These are phyloP conservation scores for Neoascochyta sp. DNA, from an alignment of 2,329 filamentous ascomycete genomes.

Conservation along the genomic window DNA sequence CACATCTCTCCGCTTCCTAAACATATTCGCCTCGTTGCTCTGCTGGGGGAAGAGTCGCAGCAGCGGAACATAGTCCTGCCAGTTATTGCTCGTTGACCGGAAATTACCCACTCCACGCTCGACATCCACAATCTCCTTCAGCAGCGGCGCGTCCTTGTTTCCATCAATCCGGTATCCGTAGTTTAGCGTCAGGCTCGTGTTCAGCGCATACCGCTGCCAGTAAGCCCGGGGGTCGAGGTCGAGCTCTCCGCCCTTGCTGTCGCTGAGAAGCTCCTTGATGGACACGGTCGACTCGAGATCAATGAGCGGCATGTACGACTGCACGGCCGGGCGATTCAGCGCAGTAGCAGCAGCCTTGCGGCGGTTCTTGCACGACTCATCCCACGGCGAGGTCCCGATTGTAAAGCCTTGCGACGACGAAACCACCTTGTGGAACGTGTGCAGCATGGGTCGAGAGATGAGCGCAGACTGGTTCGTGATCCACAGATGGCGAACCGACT, in stretches of 20 bases:
- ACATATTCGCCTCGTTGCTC: slow-evolving; percentile 61
- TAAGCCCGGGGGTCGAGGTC: slow-evolving; percentile 70
- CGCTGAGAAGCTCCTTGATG: slow-evolving; percentile 66
- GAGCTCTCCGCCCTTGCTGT: slow-evolving; percentile 58
- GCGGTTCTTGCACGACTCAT: slow-evolving; percentile 72
- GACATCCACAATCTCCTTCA: slow-evolving; percentile 71
- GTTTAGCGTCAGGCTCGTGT: slow-evolving; percentile 73
- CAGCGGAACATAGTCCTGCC: slow-evolving; percentile 79
- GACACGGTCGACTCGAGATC: slow-evolving; percentile 71
- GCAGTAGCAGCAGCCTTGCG: slow-evolving; percentile 77
- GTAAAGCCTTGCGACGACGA: slow-evolving; percentile 75
- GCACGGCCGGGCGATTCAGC: slow-evolving; percentile 69
- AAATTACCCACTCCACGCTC: slow-evolving; percentile 74
- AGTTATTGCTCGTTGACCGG: slow-evolving; percentile 75
- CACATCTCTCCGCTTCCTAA: slow-evolving; percentile 64
- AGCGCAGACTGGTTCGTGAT: slow-evolving; percentile 74
- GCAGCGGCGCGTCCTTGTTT: slow-evolving; percentile 61
- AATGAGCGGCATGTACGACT: slow-evolving; percentile 78
- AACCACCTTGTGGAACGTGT: slow-evolving; percentile 78
- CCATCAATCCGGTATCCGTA: slow-evolving; percentile 75
- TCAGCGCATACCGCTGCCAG: slow-evolving; percentile 72
- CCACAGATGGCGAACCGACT: slow-evolving; percentile 70
- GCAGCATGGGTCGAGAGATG: slow-evolving; percentile 72
- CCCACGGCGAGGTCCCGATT: slow-evolving; percentile 80
- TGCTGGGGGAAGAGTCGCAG: slow-evolving; percentile 61